Percentiles rank a stretch among this genome's conserved stretches.
Conservation (phyloP, 2,329 filamentous ascomycete genomes). For the Aspergillus versicolor region DNA sequence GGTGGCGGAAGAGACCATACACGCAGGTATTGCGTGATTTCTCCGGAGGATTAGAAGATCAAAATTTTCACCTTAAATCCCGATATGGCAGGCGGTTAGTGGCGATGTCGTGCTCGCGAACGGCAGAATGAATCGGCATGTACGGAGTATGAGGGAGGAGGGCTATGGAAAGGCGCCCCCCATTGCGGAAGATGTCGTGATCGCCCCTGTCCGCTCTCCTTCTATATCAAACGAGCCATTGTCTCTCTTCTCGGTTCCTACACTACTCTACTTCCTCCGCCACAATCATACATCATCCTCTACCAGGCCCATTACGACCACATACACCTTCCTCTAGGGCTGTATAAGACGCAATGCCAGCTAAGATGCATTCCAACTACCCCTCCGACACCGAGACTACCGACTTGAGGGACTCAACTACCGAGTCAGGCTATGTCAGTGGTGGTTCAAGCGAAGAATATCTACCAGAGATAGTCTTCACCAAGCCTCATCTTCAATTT, state of each 20-base stretch:
- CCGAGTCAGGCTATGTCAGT: constrained; percentile 77
- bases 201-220: constrained; percentile 24
- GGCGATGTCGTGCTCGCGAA: constrained; percentile 30
- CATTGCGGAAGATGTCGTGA: constrained; percentile 34
- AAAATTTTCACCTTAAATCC: constrained; percentile 26
- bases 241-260: constrained; percentile 19
- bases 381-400: constrained; percentile 35
- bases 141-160: constrained; percentile 17
- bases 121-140: constrained; percentile 27
- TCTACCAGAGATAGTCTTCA: constrained; percentile 79
- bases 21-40: constrained; percentile 44
- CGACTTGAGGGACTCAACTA: constrained; percentile 67
- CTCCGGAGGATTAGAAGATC: constrained; percentile 29
- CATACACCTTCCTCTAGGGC: neutral
- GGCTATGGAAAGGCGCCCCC: constrained; percentile 22
- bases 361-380: constrained; percentile 38
- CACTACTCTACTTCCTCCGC: constrained; percentile 13
- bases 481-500: constrained; percentile 81
- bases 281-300: neutral
- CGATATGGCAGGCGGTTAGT: constrained; percentile 28
- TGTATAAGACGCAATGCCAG: constrained; percentile 34
- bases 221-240: constrained; percentile 29
- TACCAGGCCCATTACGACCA: constrained; percentile 1
- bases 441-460: constrained; percentile 61
- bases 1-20: constrained; percentile 18